A percentile compares a stretch with the other conserved stretches of the same genome.
phyloP scores from a whole-genome alignment of 495 filamentous ascomycete species.

The Aspergillus sparsus region DNA sequence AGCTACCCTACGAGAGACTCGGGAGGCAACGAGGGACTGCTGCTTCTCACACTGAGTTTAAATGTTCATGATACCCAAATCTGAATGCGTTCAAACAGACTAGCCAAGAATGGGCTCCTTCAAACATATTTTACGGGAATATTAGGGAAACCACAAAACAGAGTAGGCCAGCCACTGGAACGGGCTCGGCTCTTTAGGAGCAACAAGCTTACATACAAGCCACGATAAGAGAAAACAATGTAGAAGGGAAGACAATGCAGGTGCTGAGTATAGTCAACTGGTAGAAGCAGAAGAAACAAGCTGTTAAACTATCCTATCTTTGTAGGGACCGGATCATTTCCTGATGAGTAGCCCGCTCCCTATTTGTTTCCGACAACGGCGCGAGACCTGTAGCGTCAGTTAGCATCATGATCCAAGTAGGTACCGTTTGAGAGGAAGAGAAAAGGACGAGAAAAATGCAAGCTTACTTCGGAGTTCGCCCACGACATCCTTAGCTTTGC shows the following conservation, averaged over 20 bases:
- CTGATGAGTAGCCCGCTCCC: slow-evolving; percentile 80
- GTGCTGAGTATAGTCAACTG: background rate
- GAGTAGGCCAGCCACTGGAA: slow-evolving; percentile 1
- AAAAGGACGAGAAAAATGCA: background rate
- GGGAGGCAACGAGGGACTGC: background rate
- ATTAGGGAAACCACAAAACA: background rate
- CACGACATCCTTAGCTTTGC: slow-evolving; percentile 99
- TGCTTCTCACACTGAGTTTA: background rate
- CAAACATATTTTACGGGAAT: too few species aligned
- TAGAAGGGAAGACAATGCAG: background rate
- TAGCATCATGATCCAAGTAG: background rate
- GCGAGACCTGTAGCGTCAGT: slow-evolving; percentile 56
- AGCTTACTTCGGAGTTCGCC: slow-evolving; percentile 85
- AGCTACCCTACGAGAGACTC: background rate
- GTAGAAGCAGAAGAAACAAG: slow-evolving; percentile 2
- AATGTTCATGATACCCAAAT: slow-evolving; percentile 40
- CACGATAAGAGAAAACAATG: background rate
- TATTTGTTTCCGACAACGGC: slow-evolving; percentile 80
- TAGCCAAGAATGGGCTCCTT: too few species aligned
- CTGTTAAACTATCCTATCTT: slow-evolving; percentile 28
- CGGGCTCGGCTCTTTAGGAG: background rate
- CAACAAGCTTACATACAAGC: slow-evolving; percentile 17
- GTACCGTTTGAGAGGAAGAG: background rate
- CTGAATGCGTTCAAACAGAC: slow-evolving; percentile 6
- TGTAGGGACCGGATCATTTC: slow-evolving; percentile 74